Conservation (phyloP, 768 basidiomycete genomes). For the Kwoniella dendrophila region DNA sequence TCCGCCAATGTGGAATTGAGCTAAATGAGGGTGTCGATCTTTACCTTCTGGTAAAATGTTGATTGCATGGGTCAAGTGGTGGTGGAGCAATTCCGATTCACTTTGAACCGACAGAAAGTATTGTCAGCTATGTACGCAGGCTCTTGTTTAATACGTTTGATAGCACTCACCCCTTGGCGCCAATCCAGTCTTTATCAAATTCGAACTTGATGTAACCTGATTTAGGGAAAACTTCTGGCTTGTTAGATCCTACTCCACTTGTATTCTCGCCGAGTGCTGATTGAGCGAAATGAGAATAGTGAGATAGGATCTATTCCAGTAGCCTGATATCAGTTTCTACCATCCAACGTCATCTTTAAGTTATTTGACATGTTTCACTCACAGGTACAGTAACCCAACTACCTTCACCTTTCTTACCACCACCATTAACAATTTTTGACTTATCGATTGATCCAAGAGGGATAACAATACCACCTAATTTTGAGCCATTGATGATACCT, state of each 20-base stretch:
- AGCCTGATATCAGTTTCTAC: background rate
- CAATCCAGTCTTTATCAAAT: slow-evolving; percentile 55
- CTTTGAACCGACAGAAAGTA: slow-evolving; percentile 20
- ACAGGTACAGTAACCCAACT: slow-evolving; percentile 39
- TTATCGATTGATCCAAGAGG: slow-evolving; percentile 33
- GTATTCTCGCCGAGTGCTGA: slow-evolving; percentile 12
- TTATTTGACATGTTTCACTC: background rate
- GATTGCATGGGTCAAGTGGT: slow-evolving; percentile 42
- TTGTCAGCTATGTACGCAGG: background rate
- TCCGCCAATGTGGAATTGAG: slow-evolving; percentile 19
- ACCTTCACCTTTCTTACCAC: slow-evolving; percentile 41
- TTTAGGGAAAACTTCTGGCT: slow-evolving; percentile 27
- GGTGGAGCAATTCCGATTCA: slow-evolving; percentile 49
- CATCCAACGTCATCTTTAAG: background rate
- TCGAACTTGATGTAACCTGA: slow-evolving; percentile 49
- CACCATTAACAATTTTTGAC: slow-evolving; percentile 31
- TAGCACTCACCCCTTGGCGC: slow-evolving; percentile 54
- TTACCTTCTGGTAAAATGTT: slow-evolving; percentile 10
- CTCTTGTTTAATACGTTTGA: too few relatives aligned
- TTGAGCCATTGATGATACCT: slow-evolving; percentile 36
- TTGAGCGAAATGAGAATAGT: slow-evolving; percentile 30
- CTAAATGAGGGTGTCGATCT: slow-evolving; percentile 11
- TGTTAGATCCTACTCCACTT: slow-evolving; percentile 11
- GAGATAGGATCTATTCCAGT: slow-evolving; percentile 29
- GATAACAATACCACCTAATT: slow-evolving; percentile 34